Conservation (phyloP, 352 stramenopile species). For the Phytopythium kandeliae region DNA sequence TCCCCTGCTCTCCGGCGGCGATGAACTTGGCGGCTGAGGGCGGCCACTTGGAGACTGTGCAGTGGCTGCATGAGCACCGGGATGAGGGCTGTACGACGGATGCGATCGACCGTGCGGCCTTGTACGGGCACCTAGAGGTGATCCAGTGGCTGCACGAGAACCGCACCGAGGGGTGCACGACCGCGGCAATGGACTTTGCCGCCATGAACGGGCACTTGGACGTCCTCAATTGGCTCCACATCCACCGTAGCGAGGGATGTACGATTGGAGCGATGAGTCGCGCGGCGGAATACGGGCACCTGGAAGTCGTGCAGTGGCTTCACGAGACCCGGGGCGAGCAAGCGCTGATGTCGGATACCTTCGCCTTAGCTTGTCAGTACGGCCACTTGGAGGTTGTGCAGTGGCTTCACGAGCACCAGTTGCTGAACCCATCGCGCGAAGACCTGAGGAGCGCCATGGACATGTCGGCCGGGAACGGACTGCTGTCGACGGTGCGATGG, state of each 20-base stretch:
- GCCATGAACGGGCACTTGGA: conserved; percentile 29
- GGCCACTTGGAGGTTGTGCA: conserved; percentile 29
- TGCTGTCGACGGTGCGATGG: background rate
- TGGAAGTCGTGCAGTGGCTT: conserved; percentile 22
- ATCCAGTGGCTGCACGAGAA: too few species aligned
- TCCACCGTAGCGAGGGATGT: background rate
- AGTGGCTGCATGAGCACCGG: too few species aligned
- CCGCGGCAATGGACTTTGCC: conserved; percentile 1
- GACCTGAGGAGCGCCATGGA: conserved; percentile 5
- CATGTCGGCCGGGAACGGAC: conserved; percentile 4
- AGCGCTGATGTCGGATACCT: too few species aligned
- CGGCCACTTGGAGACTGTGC: too few species aligned
- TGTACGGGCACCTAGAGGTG: conserved; percentile 8
- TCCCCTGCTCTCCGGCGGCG: too few species aligned
- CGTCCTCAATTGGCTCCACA: conserved; percentile 11
- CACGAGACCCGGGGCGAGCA: background rate
- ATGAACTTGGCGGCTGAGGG: too few species aligned
- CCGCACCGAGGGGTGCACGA: too few species aligned
- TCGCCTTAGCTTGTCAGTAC: too few species aligned
- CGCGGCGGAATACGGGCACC: conserved; percentile 17
- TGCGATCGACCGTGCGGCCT: conserved; percentile 9
- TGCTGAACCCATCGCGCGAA: background rate
- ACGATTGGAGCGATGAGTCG: conserved; percentile 14
- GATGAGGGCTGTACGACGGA: background rate
- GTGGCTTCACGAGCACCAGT: conserved; percentile 5